A percentile compares a stretch with the other conserved stretches of the same genome.
Evolutionary conservation across 2,329 filamentous ascomycete genomes (phyloP).

Genomic region (Colletotrichum lentis): DNA sequence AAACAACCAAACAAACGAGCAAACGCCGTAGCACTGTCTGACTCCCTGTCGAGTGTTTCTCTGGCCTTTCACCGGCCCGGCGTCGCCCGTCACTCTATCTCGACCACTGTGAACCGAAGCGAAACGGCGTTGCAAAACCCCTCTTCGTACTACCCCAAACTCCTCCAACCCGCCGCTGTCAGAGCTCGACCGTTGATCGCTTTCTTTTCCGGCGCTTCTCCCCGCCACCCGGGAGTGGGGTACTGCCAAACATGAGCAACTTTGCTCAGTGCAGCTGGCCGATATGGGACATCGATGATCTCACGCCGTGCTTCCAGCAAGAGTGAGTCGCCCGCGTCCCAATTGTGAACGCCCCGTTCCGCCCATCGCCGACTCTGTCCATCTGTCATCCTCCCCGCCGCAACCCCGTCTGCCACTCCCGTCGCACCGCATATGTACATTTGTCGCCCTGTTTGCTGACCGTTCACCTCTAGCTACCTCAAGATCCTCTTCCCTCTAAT

Average conservation of each 20-base stretch:
- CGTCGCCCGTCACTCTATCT: slow-evolving; percentile 20
- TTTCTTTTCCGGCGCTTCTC: slow-evolving; percentile 30
- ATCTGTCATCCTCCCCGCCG: not conserved
- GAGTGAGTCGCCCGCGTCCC: slow-evolving; percentile 63
- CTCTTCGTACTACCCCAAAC: slow-evolving; percentile 29
- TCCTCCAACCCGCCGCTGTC: not conserved
- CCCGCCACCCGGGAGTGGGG: slow-evolving; percentile 34
- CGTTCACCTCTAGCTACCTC: slow-evolving; percentile 68
- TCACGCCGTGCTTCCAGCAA: slow-evolving; percentile 68
- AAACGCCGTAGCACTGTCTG: not conserved
- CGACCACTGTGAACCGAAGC: slow-evolving; percentile 28
- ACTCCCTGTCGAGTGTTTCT: not conserved
- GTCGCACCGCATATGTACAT: not conserved
- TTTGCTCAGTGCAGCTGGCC: slow-evolving; percentile 66
- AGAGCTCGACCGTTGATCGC: slow-evolving; percentile 26
- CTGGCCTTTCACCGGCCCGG: slow-evolving; percentile 17
- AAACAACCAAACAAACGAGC: not conserved
- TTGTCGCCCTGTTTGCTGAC: not conserved
- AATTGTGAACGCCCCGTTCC: slow-evolving; percentile 1
- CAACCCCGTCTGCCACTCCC: too few species aligned
- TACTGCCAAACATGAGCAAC: slow-evolving; percentile 49
- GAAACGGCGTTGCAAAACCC: slow-evolving; percentile 20
- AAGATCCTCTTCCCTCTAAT: slow-evolving; percentile 81
- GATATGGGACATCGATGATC: slow-evolving; percentile 71
- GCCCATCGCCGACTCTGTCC: slow-evolving; percentile 2